These are phyloP conservation scores for Lablab purpureus DNA, from an alignment of 306 rosid genomes.

Conservation along the genomic window DNA sequence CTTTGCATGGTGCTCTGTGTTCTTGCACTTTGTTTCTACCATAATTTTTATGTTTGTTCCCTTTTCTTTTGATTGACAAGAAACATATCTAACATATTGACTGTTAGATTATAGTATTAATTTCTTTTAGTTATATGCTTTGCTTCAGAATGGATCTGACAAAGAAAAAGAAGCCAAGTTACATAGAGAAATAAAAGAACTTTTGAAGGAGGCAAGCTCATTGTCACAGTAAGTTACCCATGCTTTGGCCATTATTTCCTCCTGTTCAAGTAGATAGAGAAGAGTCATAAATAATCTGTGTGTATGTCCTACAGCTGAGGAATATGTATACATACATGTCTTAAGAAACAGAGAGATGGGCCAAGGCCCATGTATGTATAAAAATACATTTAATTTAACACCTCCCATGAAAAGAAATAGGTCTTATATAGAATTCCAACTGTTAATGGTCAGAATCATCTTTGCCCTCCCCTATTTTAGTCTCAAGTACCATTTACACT, in stretches of 20 bases:
- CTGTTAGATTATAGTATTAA: neutral
- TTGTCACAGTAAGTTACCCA: constrained; percentile 77
- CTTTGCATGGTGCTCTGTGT: constrained; percentile 5
- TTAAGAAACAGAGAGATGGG: too few relatives aligned
- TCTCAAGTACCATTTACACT: neutral
- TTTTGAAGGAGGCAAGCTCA: constrained; percentile 78
- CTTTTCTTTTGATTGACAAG: neutral
- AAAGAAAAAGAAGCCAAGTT: constrained; percentile 56
- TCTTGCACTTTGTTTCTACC: constrained; percentile 9
- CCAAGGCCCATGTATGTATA: too few relatives aligned
- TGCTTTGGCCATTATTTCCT: constrained; percentile 27
- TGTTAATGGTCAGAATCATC: neutral
- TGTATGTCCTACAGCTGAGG: too few relatives aligned
- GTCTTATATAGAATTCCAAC: constrained; percentile 8
- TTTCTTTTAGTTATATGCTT: constrained; percentile 30
- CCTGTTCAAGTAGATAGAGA: too few relatives aligned
- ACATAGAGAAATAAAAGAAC: constrained; percentile 72
- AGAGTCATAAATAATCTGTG: too few relatives aligned
- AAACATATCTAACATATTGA: neutral
- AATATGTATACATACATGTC: too few relatives aligned
- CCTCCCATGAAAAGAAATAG: neutral
- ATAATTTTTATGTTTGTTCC: constrained; percentile 7
- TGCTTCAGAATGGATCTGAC: constrained; percentile 57
- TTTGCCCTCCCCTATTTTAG: neutral
- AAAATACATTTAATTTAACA: too few relatives aligned